Evolutionary conservation across 306 rosid genomes (phyloP).

Genomic region (Senna tora): DNA sequence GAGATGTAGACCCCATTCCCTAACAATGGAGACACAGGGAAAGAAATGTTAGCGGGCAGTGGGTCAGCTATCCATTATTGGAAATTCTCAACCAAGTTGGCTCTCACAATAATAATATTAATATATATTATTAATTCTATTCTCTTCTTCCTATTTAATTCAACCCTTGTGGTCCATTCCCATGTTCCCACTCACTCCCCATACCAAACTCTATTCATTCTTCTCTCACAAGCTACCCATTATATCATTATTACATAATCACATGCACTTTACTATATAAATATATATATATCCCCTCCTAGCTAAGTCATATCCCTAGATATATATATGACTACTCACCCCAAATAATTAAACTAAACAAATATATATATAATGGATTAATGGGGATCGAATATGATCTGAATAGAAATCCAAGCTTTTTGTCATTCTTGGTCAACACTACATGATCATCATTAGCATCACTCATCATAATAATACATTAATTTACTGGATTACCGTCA

Average conservation of each 20-base stretch:
- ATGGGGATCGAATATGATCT: no score
- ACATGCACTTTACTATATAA: neutral
- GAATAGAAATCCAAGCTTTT: no score
- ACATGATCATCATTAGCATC: neutral
- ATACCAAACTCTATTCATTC: neutral
- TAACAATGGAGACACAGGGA: conserved; percentile 34
- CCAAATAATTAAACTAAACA: neutral
- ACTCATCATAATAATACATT: neutral
- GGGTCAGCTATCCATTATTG: conserved; percentile 44
- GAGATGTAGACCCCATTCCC: conserved; percentile 38
- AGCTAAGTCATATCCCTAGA: no score
- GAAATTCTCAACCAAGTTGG: conserved; percentile 42
- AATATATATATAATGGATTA: neutral
- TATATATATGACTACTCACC: conserved; percentile 33
- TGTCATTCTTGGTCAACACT: conserved; percentile 32
- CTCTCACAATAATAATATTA: conserved; percentile 28
- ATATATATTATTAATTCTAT: conserved; percentile 16
- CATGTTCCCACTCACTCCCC: conserved; percentile 17
- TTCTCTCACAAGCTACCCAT: neutral
- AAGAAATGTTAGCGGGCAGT: conserved; percentile 21
- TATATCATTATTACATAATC: conserved; percentile 6
- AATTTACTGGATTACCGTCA: no score
- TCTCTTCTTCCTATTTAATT: neutral
- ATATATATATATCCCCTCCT: no score
- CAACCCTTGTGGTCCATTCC: conserved; percentile 22